Percentiles rank a stretch among this genome's conserved stretches.
Conservation (phyloP, 495 filamentous ascomycete genomes). For the Talaromyces liani region DNA sequence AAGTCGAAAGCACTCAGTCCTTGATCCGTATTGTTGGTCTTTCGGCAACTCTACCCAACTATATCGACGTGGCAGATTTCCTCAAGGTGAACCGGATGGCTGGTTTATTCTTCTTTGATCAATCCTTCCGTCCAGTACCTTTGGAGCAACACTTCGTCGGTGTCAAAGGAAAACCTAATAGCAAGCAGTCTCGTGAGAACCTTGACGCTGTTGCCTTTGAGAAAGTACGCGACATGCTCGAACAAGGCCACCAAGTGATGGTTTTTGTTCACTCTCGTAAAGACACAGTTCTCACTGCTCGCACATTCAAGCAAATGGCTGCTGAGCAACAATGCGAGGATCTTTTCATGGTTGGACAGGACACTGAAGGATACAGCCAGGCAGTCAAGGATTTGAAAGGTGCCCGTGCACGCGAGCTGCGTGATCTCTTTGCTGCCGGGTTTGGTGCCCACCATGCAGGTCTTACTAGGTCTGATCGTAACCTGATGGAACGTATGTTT, state of each 20-base stretch:
- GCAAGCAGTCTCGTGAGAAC: slow-evolving; percentile 75
- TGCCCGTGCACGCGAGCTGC: slow-evolving; percentile 73
- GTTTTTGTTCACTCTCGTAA: slow-evolving; percentile 94
- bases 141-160: slow-evolving; percentile 97
- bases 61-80: slow-evolving; percentile 92
- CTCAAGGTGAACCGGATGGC: slow-evolving; percentile 90
- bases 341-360: slow-evolving; percentile 57
- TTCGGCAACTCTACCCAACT: slow-evolving; percentile 93
- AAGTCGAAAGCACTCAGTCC: slow-evolving; percentile 96
- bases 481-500: slow-evolving; percentile 87
- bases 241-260: slow-evolving; percentile 89
- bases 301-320: slow-evolving; percentile 79
- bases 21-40: slow-evolving; percentile 94
- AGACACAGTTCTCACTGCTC: slow-evolving; percentile 84
- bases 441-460: slow-evolving; percentile 95
- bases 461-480: slow-evolving; percentile 86
- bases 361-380: slow-evolving; percentile 63
- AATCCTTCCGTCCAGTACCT: slow-evolving; percentile 90
- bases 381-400: slow-evolving; percentile 75
- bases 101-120: slow-evolving; percentile 95
- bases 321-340: slow-evolving; percentile 66
- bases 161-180: slow-evolving; percentile 82
- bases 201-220: slow-evolving; percentile 80
- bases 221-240: slow-evolving; percentile 91
- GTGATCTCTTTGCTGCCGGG: slow-evolving; percentile 82